Percentiles rank a stretch among this genome's conserved stretches.
Conservation (phyloP, 352 stramenopile genomes). For the Thalassiosira tumida region DNA sequence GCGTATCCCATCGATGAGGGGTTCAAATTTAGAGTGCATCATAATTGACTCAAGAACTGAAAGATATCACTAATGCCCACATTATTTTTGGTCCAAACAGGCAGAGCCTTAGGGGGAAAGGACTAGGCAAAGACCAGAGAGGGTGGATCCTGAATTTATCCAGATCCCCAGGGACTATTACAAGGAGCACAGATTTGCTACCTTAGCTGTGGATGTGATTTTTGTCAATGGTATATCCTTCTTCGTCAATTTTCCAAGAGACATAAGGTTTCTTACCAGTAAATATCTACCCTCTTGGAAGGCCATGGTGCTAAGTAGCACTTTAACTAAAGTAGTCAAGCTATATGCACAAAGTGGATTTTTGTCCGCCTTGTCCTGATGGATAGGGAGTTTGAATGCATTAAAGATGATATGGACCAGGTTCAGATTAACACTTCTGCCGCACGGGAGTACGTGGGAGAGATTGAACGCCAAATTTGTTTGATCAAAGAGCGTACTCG, state of each 20-base stretch:
- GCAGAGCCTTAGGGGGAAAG: too few species aligned
- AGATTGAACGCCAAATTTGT: conserved; percentile 47
- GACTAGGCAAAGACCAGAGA: too few species aligned
- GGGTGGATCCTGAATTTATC: conserved; percentile 41
- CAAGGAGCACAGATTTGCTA: conserved; percentile 60
- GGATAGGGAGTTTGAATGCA: conserved; percentile 55
- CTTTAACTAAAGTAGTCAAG: neutral
- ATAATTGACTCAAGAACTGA: conserved; percentile 66
- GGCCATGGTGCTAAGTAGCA: conserved; percentile 3
- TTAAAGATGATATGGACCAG: neutral
- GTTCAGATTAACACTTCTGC: conserved; percentile 27
- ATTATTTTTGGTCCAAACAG: conserved; percentile 54
- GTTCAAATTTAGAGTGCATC: conserved; percentile 35
- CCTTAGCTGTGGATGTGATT: conserved; percentile 77
- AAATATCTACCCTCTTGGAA: conserved; percentile 31
- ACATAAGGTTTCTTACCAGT: conserved; percentile 25
- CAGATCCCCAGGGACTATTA: conserved; percentile 64
- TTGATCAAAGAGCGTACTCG: conserved; percentile 18
- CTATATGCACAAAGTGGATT: conserved; percentile 46
- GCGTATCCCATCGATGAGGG: too few species aligned
- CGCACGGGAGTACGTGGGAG: conserved; percentile 23
- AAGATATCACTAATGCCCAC: conserved; percentile 50
- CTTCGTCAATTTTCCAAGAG: conserved; percentile 46
- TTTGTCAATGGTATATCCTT: conserved; percentile 81
- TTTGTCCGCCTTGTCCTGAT: conserved; percentile 7